Evolutionary conservation across 2,329 filamentous ascomycete genomes (phyloP), one percentile per base, ranked within the genome.

Genomic region (Phaeosphaeriaceae sp.): DNA sequence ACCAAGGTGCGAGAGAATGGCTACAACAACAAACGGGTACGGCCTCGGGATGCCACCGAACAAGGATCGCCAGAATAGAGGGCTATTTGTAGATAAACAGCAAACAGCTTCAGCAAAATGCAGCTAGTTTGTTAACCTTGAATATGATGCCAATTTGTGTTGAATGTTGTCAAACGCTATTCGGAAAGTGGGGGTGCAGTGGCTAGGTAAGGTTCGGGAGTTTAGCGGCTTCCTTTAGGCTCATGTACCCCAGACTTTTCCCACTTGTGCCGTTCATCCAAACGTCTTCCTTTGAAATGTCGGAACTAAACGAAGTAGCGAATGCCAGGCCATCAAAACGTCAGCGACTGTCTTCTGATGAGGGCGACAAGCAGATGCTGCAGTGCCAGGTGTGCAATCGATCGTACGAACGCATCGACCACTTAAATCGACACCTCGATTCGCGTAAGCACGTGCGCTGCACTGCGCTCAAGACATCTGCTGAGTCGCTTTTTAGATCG

Each of bases 1-100:
- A 76, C 48, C 48, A 60, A 35, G 74, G 73, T 1, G 73, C 71
- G 5, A 56, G 54, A 28, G 66, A 73, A 6, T 76, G 71, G 71
- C 37, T 26, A 9, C 23, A 5, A 9, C 2, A 26, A 2, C 23
- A 26, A 26, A 9, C 6, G 23, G 23, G 23, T 9, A 9, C 23
- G 11, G 23, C 23, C 6, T 9, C 23, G 4, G 23, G 23, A 26
- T 9, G 11, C 23, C 23, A 26, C 23, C 11, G 23, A 26, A 26
- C 2, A 9, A 9, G 11, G 23, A 26, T 6, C 11, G 23, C 23
- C 2, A 7, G 23, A 9, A 26, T 26, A 26, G 23, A 20, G 12
- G 4, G 30, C 26, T n/a, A n/a, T n/a, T 2, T 26, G 23, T 5
- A 6, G 23, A 7, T 9, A 26, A 26, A 9, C 11, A 6, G 6